Evolutionary conservation across 768 basidiomycete genomes (phyloP), one percentile per base, ranked within the genome.

Genomic region (Phanerochaete sordida): DNA sequence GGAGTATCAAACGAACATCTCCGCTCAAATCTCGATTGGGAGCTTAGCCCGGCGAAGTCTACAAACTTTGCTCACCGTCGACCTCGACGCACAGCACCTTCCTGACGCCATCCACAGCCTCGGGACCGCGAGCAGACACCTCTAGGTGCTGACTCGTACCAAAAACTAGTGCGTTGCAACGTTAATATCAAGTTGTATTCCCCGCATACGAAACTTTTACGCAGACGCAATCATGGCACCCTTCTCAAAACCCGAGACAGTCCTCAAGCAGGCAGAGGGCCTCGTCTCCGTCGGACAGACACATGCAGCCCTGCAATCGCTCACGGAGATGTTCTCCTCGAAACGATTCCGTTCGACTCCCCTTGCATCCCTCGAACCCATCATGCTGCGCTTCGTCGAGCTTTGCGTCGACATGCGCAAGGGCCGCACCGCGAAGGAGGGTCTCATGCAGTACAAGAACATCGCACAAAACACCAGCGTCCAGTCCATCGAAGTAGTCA

Each of bases 361-460:
- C 0, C 77, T 98, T 26, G 78, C 85, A 2, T 86, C 91, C 3
- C 84, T 98, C 50, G 96, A 98, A 73, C 97, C 97, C 55, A 97
- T 98, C 74, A 90, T 98, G 82, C 77, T 93, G 65, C 90, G 93
- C 60, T 98, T 96, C 77, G 86, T 98, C 77, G 92, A 95, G 70
- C 90, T 99, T 50, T 98, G 94, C 71, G 94, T 98, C 62, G 89
- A 93, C 62, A 88, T 97, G 83, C 85, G 93, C 65, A 95, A 95
- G 74, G 95, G 95, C 0, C 83, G 93, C 27, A 88, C 91, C 27
- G 95, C 95, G 24, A 95, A 96, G 74, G 94, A 95, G 70, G 95
- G 93, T 24, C 84, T 98, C 50, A 93, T 96, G 87, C 90, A 93
- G 70, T 97, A 93, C 84, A 98, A 97, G 79, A 98, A 98, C 72